These are phyloP conservation scores for Mortierella sp. DNA, from an alignment of 371 early-diverging fungal species.

Conservation along the genomic window DNA sequence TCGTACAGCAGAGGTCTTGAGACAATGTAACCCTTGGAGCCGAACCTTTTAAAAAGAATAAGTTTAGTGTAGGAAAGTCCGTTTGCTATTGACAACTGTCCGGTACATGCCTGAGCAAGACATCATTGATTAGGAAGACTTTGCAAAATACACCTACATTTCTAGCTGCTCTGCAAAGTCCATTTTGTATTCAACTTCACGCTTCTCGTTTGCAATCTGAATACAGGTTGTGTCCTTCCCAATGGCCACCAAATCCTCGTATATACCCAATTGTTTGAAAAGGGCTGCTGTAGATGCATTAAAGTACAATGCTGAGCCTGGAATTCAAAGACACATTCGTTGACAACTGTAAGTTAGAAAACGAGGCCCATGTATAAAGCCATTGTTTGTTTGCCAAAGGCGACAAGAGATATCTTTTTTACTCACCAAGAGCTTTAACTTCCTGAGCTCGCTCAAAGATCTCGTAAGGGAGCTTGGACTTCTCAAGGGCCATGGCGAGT, in stretches of 20 bases:
- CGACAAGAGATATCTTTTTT: background rate
- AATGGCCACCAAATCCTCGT: background rate
- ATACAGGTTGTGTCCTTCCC: background rate
- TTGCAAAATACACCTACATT: background rate
- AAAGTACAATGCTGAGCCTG: background rate
- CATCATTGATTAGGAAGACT: background rate
- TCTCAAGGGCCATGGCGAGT: conserved; percentile 6
- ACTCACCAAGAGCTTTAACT: conserved; percentile 23
- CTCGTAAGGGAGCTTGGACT: conserved; percentile 15
- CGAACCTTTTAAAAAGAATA: background rate
- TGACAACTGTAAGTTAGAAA: background rate
- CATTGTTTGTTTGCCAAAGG: background rate
- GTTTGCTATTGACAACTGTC: background rate
- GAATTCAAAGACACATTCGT: background rate
- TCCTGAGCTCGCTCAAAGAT: conserved; percentile 18
- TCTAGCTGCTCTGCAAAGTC: conserved; percentile 15
- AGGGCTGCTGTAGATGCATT: conserved; percentile 6
- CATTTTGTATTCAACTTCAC: conserved; percentile 9
- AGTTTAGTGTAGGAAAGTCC: background rate
- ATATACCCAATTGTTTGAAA: conserved; percentile 20
- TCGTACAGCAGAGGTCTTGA: conserved; percentile 24
- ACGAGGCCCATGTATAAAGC: background rate
- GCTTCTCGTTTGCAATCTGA: conserved; percentile 16
- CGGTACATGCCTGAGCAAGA: background rate
- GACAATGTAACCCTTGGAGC: conserved; percentile 24